Conservation (phyloP, 306 rosid species). For the Gillenia trifoliata region DNA sequence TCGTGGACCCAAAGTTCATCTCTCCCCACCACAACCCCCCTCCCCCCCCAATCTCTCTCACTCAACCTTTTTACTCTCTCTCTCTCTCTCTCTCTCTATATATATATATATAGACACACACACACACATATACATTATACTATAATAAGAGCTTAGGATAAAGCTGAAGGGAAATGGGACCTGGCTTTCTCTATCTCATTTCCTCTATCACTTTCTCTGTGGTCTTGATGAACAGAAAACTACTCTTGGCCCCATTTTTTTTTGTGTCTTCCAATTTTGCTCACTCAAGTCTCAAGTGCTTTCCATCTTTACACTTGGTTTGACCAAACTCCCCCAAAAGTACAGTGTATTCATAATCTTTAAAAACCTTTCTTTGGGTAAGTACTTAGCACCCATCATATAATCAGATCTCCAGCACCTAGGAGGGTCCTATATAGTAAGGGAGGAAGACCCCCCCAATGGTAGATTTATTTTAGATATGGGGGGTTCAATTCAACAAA, state of each 20-base stretch:
- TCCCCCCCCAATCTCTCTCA: background rate
- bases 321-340: background rate
- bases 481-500: background rate
- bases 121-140: background rate
- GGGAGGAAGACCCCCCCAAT: background rate
- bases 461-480: background rate
- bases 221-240: slow-evolving; percentile 37
- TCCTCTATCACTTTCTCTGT: slow-evolving; percentile 43
- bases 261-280: slow-evolving; percentile 5
- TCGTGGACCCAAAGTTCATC: slow-evolving; percentile 32
- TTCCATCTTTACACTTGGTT: slow-evolving; percentile 11
- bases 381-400: background rate
- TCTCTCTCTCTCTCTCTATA: slow-evolving; percentile 22
- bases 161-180: slow-evolving; percentile 44
- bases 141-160: slow-evolving; percentile 20
- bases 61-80: slow-evolving; percentile 1
- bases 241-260: slow-evolving; percentile 21
- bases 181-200: slow-evolving; percentile 31
- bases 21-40: background rate
- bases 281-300: slow-evolving; percentile 34
- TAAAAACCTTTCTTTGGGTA: background rate
- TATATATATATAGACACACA: background rate
- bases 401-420: background rate
- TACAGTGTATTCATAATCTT: background rate
- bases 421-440: background rate